Base-by-base conservation (phyloP, 257 asterid species). In the Nicotiana undulata region DNA sequence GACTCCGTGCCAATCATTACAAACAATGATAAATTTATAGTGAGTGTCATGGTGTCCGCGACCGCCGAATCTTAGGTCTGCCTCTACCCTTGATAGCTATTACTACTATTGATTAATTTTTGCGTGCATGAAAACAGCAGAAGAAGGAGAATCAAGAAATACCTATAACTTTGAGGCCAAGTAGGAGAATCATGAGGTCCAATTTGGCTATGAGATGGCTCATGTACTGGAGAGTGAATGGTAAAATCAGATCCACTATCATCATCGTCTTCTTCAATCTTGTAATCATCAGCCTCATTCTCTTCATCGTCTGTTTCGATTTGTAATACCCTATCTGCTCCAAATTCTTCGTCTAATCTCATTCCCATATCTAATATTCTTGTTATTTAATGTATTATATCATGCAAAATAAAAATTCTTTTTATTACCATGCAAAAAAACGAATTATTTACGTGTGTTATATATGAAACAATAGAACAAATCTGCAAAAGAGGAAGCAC, bases 131-230 rank as follows among this genome's bases (percentile, higher is more conserved):
- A 26, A 79, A 60, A 79, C 65, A 4, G 44, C 4, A 16, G 6
- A 18, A 11, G 17, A 70, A 78, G n/a, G 70, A 52, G 10, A 72
- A 51, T 17, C 58, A 44, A 53, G 29, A 16, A 67, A n/a, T 65
- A 95, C 98, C 99, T 84, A 70, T 90, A 93, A 81, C 94, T 95
- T 82, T 92, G 95, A 79, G 99, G 99, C 99, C 99, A 95, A 24
- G 63, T 32, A 44, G 89, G 82, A 44, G 81, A 78, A 76, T 46
- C 60, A 65, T 29, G 74, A 65, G 49, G 24, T 65, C 49, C 74
- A 49, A 46, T 18, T 46, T 72, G 78, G 78, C 78, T 24, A 46
- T 24, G 78, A 81, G 32, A 82, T 84, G 56, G 79, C 81, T 46
- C 31, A 37, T 56, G 78, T 53, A 40, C 49, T 40, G 70, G 70